Base-by-base conservation (phyloP, 306 rosid species). In the Begonia masoniana region DNA sequence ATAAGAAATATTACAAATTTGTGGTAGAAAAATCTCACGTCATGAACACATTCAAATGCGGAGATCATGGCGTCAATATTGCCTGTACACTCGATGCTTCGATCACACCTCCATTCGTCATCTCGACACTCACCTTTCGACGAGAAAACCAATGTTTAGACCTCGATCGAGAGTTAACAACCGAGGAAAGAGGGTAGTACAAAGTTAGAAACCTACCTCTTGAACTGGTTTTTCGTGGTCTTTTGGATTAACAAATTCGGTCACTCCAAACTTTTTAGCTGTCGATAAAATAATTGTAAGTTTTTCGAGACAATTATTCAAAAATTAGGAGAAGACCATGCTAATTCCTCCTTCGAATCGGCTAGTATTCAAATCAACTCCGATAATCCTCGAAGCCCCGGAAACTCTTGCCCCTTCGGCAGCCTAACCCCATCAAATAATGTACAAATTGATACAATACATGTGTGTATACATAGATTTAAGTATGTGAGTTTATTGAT, bases 11-110 rank as follows among this genome's bases (percentile, higher is more conserved):
- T 10, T 15, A 15, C 21, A 2, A 10, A 41, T 17, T n/a, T 26
- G 35, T 26, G 1, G 6, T 3, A 3, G 39, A 26, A 35, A 52
- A 43, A 31, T 15, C 66, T 17, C 66, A 78, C 85, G 68, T 71
- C 81, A 71, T 75, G 81, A 62, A 78, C 81, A 57, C 76, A 65
- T 63, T 75, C 81, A 60, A 78, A 78, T 36, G 81, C 78, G 19
- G 78, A 74, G 12, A 78, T 72, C 84, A 78, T 74, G 48, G 75
- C 63, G 0, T 74, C 26, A 47, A 68, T 39, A 52, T 65, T 74
- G 49, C 84, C 78, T 0, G 81, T 74, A 55, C 81, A 78, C 57
- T 78, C 81, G 23, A 74, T 9, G 56, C 81, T 68, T 9, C 84
- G 31, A 14, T 78, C 4, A 74, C 78, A 65, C 84, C 84, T n/a